These are phyloP conservation scores for Trifolium subterraneum DNA, from an alignment of 306 rosid genomes.

Conservation along the genomic window DNA sequence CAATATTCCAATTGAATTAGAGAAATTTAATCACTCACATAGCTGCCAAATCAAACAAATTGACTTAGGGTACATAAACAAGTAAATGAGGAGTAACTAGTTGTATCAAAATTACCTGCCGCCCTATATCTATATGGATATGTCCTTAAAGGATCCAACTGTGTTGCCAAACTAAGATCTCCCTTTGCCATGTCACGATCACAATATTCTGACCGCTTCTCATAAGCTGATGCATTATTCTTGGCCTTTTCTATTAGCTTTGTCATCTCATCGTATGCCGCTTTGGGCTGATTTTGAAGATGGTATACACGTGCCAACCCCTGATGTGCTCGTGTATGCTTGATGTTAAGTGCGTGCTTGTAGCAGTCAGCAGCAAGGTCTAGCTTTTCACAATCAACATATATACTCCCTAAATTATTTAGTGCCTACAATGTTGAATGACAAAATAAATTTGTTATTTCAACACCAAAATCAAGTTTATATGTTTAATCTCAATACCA, in stretches of 20 bases:
- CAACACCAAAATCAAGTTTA: constrained; percentile 35
- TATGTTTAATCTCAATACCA: constrained; percentile 7
- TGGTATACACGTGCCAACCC: constrained; percentile 92
- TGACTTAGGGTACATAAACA: background rate
- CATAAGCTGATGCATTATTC: constrained; percentile 89
- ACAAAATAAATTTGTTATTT: constrained; percentile 28
- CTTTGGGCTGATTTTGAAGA: constrained; percentile 74
- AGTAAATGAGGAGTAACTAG: background rate
- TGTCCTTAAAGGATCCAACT: constrained; percentile 85
- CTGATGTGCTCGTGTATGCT: constrained; percentile 96
- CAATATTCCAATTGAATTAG: background rate
- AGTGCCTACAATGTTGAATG: constrained; percentile 67
- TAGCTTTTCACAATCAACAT: constrained; percentile 78
- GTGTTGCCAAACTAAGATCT: constrained; percentile 79
- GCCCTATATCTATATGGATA: constrained; percentile 97
- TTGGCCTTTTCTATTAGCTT: constrained; percentile 84
- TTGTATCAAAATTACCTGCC: constrained; percentile 63
- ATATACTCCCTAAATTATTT: constrained; percentile 87
- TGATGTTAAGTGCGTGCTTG: constrained; percentile 82
- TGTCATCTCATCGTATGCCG: constrained; percentile 96
- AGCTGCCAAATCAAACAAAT: background rate
- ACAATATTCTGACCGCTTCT: constrained; percentile 92
- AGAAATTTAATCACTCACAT: constrained; percentile 13
- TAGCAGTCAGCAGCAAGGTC: constrained; percentile 96
- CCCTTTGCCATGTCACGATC: constrained; percentile 91